A percentile compares a stretch with the other conserved stretches of the same genome.
phyloP scores from a whole-genome alignment of 441 rosid genomes.

The Euphorbia celastroides region DNA sequence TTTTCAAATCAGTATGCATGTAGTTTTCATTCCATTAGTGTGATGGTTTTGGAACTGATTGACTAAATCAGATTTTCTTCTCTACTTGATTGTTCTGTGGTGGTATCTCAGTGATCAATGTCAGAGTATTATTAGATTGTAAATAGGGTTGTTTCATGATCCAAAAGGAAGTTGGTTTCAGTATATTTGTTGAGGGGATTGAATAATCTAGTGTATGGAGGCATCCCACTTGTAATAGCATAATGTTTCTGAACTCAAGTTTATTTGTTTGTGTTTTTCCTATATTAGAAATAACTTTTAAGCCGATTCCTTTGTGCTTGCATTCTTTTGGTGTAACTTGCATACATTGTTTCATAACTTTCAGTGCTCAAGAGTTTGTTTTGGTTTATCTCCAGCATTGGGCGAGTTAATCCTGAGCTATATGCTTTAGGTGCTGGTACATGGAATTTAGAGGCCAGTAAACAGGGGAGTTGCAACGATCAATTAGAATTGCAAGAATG shows the following conservation, averaged over 20 bases:
- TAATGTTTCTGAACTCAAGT: neutral
- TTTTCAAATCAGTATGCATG: neutral
- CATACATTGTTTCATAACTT: neutral
- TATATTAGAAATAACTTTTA: neutral
- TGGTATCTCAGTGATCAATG: no score
- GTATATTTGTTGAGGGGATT: neutral
- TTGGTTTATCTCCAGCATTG: conserved; percentile 55
- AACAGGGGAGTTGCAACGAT: conserved; percentile 23
- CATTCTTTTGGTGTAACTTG: no score
- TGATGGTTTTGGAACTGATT: neutral
- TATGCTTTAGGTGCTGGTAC: conserved; percentile 76
- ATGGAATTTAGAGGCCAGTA: conserved; percentile 39
- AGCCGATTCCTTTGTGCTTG: no score
- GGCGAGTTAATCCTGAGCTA: conserved; percentile 87
- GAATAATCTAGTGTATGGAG: neutral
- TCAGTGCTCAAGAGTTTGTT: neutral
- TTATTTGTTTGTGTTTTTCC: neutral
- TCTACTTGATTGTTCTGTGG: neutral
- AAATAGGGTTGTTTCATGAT: neutral
- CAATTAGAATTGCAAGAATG: conserved; percentile 41
- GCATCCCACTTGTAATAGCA: neutral
- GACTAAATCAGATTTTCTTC: neutral
- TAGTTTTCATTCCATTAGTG: no score
- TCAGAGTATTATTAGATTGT: neutral
- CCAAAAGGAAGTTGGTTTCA: neutral